phyloP scores from a whole-genome alignment of 2,329 filamentous ascomycete species.

The Colletotrichum musicola region DNA sequence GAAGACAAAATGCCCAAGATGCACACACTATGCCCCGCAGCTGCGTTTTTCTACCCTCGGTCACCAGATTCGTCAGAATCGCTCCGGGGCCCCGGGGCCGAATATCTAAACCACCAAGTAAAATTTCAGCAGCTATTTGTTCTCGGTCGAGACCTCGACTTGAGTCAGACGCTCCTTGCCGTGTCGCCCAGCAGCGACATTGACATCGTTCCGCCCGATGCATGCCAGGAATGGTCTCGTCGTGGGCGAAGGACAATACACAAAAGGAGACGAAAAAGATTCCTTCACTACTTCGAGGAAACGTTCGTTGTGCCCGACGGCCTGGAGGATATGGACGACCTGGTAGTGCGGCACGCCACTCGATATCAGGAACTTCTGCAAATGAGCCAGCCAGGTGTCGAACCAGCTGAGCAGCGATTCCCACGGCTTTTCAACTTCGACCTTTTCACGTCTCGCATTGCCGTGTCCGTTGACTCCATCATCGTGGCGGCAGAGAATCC shows the following conservation, averaged over 20 bases:
- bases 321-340: conserved; percentile 37
- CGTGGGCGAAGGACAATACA: conserved; percentile 9
- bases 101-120: conserved; percentile 14
- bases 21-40: conserved; percentile 30
- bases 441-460: conserved; percentile 34
- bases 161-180: conserved; percentile 30
- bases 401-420: conserved; percentile 33
- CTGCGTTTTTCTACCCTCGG: conserved; percentile 15
- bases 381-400: neutral
- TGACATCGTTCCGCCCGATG: conserved; percentile 30
- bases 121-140: conserved; percentile 37
- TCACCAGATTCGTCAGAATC: neutral
- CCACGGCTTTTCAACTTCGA: conserved; percentile 31
- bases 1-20: conserved; percentile 7
- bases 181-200: conserved; percentile 14
- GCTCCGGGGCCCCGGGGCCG: conserved; percentile 19
- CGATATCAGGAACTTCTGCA: conserved; percentile 23
- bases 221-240: conserved; percentile 26
- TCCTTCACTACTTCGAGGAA: conserved; percentile 32
- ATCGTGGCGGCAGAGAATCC: conserved; percentile 33
- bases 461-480: conserved; percentile 37
- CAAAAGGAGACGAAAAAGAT: conserved; percentile 32
- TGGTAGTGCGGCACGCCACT: conserved; percentile 29
- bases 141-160: conserved; percentile 28
- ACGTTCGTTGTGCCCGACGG: conserved; percentile 40